A percentile compares a stretch with the other conserved stretches of the same genome.
Evolutionary conservation across 176 grass and related monocot species (phyloP).

Genomic region (Saccharum spontaneum): DNA sequence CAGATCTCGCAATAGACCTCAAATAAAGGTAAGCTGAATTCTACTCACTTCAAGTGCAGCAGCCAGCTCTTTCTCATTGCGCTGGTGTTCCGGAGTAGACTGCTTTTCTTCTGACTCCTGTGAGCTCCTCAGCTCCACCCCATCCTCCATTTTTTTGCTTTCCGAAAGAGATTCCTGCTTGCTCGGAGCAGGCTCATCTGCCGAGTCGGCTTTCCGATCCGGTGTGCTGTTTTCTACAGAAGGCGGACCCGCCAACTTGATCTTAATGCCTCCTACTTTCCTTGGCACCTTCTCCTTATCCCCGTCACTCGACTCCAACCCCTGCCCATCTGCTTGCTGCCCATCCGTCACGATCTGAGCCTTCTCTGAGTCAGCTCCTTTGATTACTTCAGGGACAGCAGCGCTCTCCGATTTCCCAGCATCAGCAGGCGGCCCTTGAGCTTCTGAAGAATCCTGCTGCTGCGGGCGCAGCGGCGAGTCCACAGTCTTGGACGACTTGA

Average conservation of each 20-base stretch:
- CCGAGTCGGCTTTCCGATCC: constrained; percentile 26
- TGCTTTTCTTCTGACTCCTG: constrained; percentile 36
- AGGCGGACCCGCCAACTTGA: constrained; percentile 37
- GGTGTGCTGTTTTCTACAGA: constrained; percentile 25
- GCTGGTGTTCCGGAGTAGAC: constrained; percentile 36
- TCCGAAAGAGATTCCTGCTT: constrained; percentile 36
- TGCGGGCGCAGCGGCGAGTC: constrained; percentile 11
- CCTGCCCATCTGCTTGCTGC: constrained; percentile 33
- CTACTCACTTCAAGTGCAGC: constrained; percentile 60
- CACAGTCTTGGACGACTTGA: constrained; percentile 47
- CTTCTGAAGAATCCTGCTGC: constrained; percentile 30
- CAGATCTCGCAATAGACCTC: not conserved
- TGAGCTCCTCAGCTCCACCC: constrained; percentile 30
- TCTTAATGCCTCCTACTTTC: constrained; percentile 59
- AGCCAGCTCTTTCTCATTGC: constrained; percentile 59
- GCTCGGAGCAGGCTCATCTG: constrained; percentile 25
- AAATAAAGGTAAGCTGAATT: not conserved
- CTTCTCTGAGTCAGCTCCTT: constrained; percentile 28
- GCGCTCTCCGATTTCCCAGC: constrained; percentile 21
- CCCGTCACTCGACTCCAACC: constrained; percentile 28
- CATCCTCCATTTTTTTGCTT: constrained; percentile 17
- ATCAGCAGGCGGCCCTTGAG: constrained; percentile 14
- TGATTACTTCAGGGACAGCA: constrained; percentile 2
- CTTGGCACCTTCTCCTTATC: constrained; percentile 38
- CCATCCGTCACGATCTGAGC: constrained; percentile 16